phyloP scores from a whole-genome alignment of 441 rosid genomes.

The Rhodomyrtus psidioides region DNA sequence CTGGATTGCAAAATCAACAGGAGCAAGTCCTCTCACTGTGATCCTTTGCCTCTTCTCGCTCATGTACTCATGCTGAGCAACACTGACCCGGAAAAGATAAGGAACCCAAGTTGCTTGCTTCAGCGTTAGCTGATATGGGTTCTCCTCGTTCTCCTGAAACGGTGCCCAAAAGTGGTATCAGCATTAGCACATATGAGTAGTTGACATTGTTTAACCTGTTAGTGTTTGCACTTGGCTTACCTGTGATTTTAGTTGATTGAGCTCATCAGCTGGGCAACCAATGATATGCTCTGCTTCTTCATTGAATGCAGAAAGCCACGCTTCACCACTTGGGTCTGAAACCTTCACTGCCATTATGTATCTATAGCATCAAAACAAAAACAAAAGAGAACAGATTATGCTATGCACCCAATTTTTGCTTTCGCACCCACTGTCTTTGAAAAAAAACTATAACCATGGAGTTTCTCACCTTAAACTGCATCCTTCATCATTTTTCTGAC shows the following conservation, averaged over 20 bases:
- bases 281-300: slow-evolving; percentile 71
- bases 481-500: slow-evolving; percentile 80
- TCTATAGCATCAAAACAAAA: slow-evolving; percentile 17
- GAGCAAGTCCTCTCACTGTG: slow-evolving; percentile 58
- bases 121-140: slow-evolving; percentile 45
- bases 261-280: slow-evolving; percentile 88
- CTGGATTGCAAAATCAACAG: slow-evolving; percentile 27
- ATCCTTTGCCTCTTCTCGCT: slow-evolving; percentile 88
- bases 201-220: not conserved
- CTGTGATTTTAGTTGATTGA: slow-evolving; percentile 57
- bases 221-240: slow-evolving; percentile 17
- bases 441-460: not conserved
- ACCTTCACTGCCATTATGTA: slow-evolving; percentile 68
- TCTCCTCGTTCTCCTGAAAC: slow-evolving; percentile 48
- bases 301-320: slow-evolving; percentile 72
- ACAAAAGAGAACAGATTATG: not conserved
- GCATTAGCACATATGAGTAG: not conserved
- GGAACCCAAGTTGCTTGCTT: slow-evolving; percentile 82
- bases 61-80: slow-evolving; percentile 69
- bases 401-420: not conserved
- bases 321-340: slow-evolving; percentile 76
- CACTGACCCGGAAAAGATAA: slow-evolving; percentile 65
- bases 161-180: not conserved
- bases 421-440: not conserved
- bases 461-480: slow-evolving; percentile 59